Base-by-base conservation (phyloP, 768 basidiomycete genomes). In the Kwoniella heveanensis region DNA sequence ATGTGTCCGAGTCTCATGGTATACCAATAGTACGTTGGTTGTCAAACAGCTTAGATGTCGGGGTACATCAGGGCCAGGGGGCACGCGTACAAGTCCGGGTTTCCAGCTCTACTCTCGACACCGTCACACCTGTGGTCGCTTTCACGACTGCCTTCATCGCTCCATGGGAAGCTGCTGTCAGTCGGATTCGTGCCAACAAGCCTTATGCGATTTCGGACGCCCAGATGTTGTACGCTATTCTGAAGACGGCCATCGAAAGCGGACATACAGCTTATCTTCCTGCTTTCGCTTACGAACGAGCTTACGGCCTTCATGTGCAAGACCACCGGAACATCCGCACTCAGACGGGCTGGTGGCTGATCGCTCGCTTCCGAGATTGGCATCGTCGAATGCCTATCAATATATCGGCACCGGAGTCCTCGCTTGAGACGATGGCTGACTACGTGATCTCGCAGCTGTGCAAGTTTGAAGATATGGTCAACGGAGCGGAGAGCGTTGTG, bases 311-410 rank as follows among this genome's bases (percentile, higher is more conserved):
- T 1, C 76, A 77, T 24, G 67, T 70, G 8, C 64, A 74, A 12
- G 73, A 74, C 54, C 57, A 56, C 15, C 61, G 71, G 19, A 73
- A 72, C 51, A 65, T 77, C 22, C 67, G 76, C 21, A 55, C 63
- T 25, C 87, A 90, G 65, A 80, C 85, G 0, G 83, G 84, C 0
- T 92, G 92, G 83, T 87, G 86, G 69, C 85, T 94, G 55, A 80
- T 94, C 22, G 87, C 89, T 64, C 88, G 91, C 71, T 83, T 95
- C 26, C 87, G 92, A 47, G 85, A 86, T 67, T 85, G 85, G 73
- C 75, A 89, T 15, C 83, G 85, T 78, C 80, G 82, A 51, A 55
- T 85, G 30, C 73, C 78, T 46, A 68, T 70, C 12, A 57, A 64
- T 12, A 53, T 39, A 15, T 8, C 55, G 10, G 13, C 39, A 8